Evolutionary conservation across 2,329 filamentous ascomycete genomes (phyloP).

Genomic region (Metarhizium sp.): DNA sequence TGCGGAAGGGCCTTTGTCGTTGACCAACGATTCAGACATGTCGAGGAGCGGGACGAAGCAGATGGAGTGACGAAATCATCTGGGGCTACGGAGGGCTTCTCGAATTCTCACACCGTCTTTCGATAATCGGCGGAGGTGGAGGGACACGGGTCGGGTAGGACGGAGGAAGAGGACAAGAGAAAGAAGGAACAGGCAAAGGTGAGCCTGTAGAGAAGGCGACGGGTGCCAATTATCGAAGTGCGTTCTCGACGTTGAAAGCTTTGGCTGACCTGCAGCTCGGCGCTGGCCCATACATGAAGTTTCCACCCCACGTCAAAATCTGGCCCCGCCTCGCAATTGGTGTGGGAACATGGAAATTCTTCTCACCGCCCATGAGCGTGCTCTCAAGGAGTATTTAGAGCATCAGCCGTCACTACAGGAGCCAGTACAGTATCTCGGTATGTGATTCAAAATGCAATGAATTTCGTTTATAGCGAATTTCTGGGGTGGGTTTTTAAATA

Average conservation of each 20-base stretch:
- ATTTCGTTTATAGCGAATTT: too few species aligned
- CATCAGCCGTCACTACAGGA: neutral
- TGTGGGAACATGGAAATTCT: neutral
- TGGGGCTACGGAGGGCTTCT: constrained; percentile 16
- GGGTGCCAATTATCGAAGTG: neutral
- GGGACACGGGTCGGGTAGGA: neutral
- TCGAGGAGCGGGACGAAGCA: constrained; percentile 13
- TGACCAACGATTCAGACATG: constrained; percentile 25
- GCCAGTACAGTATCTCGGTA: neutral
- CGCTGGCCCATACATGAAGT: neutral
- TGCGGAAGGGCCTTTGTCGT: constrained; percentile 32
- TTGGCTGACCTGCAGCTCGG: neutral
- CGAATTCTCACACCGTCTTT: neutral
- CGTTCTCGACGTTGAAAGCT: neutral
- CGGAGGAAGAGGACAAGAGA: neutral
- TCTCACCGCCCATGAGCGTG: neutral
- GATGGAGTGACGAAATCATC: constrained; percentile 20
- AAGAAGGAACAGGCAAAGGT: neutral
- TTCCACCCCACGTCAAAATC: neutral
- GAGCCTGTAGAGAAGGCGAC: neutral
- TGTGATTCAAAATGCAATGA: neutral
- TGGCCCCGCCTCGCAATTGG: neutral
- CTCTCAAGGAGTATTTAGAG: too few species aligned
- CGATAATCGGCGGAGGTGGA: neutral
- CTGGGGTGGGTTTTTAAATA: too few species aligned